phyloP scores from a whole-genome alignment of 352 stramenopile species.

The Phytopythium kandeliae region DNA sequence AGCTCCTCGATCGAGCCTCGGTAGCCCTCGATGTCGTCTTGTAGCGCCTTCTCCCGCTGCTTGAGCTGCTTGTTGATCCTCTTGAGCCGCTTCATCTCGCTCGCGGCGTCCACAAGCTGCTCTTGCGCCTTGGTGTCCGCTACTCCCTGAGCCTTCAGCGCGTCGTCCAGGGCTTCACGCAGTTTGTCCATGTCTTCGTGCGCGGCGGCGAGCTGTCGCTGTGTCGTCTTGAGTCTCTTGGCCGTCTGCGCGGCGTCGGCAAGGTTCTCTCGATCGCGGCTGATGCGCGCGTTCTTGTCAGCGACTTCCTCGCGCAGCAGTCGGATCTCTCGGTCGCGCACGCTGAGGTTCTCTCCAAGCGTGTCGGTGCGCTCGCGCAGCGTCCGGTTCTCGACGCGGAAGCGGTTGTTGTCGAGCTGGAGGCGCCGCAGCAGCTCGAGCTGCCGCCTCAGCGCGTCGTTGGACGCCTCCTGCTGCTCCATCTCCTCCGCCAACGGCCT shows the following conservation, averaged over 20 bases:
- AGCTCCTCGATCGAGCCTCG: slow-evolving; percentile 26
- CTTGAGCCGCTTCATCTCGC: slow-evolving; percentile 45
- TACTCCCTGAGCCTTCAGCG: slow-evolving; percentile 23
- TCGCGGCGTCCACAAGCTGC: slow-evolving; percentile 27
- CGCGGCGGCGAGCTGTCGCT: slow-evolving; percentile 30
- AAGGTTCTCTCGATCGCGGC: slow-evolving; percentile 33
- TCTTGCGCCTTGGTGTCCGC: slow-evolving; percentile 25
- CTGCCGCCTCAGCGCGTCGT: slow-evolving; percentile 60
- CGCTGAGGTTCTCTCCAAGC: slow-evolving; percentile 31
- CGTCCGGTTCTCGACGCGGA: slow-evolving; percentile 41
- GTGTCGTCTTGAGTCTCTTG: slow-evolving; percentile 37
- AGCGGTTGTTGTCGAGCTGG: slow-evolving; percentile 69
- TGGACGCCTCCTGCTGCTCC: slow-evolving; percentile 52
- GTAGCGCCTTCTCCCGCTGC: slow-evolving; percentile 23
- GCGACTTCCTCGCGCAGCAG: slow-evolving; percentile 36
- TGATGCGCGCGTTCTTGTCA: slow-evolving; percentile 20
- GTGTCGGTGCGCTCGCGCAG: slow-evolving; percentile 40
- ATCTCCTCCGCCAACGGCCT: slow-evolving; percentile 21
- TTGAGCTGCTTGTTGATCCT: slow-evolving; percentile 36
- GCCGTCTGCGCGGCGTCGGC: slow-evolving; percentile 22
- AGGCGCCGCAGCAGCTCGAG: slow-evolving; percentile 61
- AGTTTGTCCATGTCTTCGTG: slow-evolving; percentile 33
- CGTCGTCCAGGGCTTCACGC: slow-evolving; percentile 29
- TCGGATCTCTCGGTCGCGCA: slow-evolving; percentile 42
- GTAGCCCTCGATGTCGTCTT: slow-evolving; percentile 33